Base-by-base conservation (phyloP, 768 basidiomycete species). In the Sporobolomyces phaffii region DNA sequence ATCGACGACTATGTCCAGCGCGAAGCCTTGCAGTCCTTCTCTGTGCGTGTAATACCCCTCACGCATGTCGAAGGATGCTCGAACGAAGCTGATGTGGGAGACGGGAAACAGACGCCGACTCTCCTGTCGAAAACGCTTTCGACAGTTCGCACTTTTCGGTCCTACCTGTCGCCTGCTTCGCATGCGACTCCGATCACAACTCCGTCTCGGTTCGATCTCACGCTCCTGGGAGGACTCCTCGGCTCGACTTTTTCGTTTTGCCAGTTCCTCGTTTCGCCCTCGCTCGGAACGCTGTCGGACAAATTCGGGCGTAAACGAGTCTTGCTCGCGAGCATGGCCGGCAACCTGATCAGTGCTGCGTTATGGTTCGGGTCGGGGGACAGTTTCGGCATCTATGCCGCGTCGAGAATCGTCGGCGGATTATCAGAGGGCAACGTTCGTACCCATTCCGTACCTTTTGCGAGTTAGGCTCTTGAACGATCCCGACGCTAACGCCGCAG, bases 161-260 rank as follows among this genome's bases (percentile, higher is more conserved):
- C 85, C 15, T 66, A 85, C 54, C 80, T 92, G 49, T 87, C 86
- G 76, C 82, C 82, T 41, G 80, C 85, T 38, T 76, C 80, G 36
- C 77, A 78, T 53, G 85, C 88, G 28, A 36, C 63, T 20, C 50
- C 33, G 13, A 26, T 61, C 44, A 49, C 49, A 34, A 49, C 50
- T 50, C 44, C 49, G 44, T 45, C 58, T 17, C 82, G 85, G 75
- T 84, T 84, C 91, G 94, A 99, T 75, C 80, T 97, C 20, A 91
- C 98, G 20, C 82, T 98, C 29, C 82, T 99, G n/a, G 92, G 92
- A 38, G 93, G 93, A 3, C 80, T 94, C 44, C 90, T 96, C 87
- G 93, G 93, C 26, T 93, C 91, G 17, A 84, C 87, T 24, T 96
- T 93, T 80, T 90, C 93, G 84, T 91, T 78, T 76, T 87, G 83